Base-by-base conservation (phyloP, 768 basidiomycete genomes). In the Harrya chromipes region DNA sequence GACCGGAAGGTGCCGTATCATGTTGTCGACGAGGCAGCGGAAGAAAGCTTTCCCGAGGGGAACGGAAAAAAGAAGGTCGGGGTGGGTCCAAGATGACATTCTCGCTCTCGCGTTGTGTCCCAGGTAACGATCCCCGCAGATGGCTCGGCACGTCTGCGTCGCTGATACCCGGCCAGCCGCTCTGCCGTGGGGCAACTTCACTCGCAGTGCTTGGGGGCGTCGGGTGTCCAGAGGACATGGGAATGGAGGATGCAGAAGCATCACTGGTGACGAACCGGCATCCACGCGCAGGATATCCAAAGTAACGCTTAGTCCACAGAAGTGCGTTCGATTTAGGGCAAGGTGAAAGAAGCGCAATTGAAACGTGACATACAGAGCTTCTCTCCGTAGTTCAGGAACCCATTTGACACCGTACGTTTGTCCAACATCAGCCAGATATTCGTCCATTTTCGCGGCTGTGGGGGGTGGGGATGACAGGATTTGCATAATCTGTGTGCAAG, bases 351-450 rank as follows among this genome's bases (percentile, higher is more conserved):
- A 17, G 13, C 2, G 17, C 23, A 1, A 3, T 23, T 1, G 14
- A 20, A 41, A 34, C 17, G 20, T 12, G 59, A 60, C 82, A 24
- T 41, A 87, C 88, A 83, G 73, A 50, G 87, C 79, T 57, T 83
- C 76, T 47, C 85, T 74, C 1, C 73, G 72, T 34, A 76, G 75
- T 52, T 82, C 82, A 11, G 87, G 82, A 9, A 57, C 61, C 88
- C 88, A 90, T 26, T 75, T 64, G 19, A 88, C 68, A 20, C 71
- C 70, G 55, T 80, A 78, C 6, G 72, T 66, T 21, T 72, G 68
- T 16, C 84, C 84, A 45, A 86, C 77, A 31, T 70, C 67, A 39
- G 69, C 63, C 29, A 90, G 71, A 55, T 76, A 83, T 26, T 70
- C 62, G 58, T 89, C 78, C 46, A 89, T 72, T 44, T 74, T 72